Conservation (phyloP, 129 eudicot species). For the Artemisia tridentata region DNA sequence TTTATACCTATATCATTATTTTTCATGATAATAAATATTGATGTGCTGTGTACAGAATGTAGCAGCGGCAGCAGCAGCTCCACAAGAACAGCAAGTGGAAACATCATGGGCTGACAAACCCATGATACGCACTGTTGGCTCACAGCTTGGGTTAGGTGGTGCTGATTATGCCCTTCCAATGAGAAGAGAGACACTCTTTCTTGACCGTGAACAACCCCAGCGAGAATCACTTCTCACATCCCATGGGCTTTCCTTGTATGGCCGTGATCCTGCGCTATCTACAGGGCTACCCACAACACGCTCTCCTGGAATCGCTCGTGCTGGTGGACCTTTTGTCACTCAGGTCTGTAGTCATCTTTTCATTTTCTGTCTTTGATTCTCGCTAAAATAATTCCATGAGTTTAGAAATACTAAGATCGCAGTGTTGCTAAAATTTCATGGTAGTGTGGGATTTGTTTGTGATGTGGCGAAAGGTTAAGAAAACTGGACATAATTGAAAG, state of each 20-base stretch:
- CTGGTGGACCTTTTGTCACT: slow-evolving; percentile 62
- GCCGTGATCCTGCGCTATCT: slow-evolving; percentile 47
- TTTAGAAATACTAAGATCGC: not conserved
- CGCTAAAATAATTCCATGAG: not conserved
- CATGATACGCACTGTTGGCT: slow-evolving; percentile 24
- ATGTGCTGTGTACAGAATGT: slow-evolving; percentile 40
- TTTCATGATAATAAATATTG: not conserved
- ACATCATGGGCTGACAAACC: slow-evolving; percentile 73
- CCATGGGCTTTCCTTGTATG: slow-evolving; percentile 56
- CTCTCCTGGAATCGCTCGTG: slow-evolving; percentile 47
- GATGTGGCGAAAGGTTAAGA: not conserved
- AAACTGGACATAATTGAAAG: not conserved
- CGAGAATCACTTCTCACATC: slow-evolving; percentile 47
- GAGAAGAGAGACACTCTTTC: slow-evolving; percentile 57
- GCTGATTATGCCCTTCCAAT: slow-evolving; percentile 45
- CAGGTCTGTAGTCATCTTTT: slow-evolving; percentile 46
- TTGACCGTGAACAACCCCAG: slow-evolving; percentile 69
- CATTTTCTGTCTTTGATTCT: not conserved
- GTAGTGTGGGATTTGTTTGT: not conserved
- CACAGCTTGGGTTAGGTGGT: slow-evolving; percentile 31
- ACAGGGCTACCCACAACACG: slow-evolving; percentile 29
- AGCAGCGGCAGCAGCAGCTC: slow-evolving; percentile 32
- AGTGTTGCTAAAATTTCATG: not conserved
- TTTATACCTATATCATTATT: not conserved
- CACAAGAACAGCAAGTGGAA: slow-evolving; percentile 56